Conservation (phyloP, 2,329 filamentous ascomycete species). For the Hymenoscyphus fructigenus region DNA sequence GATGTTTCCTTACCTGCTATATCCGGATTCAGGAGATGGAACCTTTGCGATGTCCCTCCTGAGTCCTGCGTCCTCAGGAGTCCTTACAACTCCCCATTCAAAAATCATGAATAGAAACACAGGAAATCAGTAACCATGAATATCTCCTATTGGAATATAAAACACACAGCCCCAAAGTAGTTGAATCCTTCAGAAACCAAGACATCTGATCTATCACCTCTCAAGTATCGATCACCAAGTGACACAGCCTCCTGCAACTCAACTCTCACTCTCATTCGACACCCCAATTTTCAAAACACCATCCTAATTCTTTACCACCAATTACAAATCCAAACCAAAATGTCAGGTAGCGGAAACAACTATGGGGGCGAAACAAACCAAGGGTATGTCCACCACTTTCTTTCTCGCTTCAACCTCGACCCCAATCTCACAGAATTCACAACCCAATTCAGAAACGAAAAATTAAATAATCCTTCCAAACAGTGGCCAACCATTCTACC, state of each 20-base stretch:
- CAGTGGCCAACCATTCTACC: too few species aligned
- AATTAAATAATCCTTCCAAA: too few species aligned
- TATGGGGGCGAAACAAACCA: neutral
- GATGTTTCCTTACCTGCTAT: neutral
- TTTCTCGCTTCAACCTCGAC: neutral
- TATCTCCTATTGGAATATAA: neutral
- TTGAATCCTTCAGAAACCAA: conserved; percentile 1
- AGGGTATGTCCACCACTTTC: neutral
- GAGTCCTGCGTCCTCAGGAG: neutral
- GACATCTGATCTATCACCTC: neutral
- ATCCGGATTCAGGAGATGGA: neutral
- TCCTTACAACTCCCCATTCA: neutral
- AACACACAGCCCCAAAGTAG: neutral
- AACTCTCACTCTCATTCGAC: neutral
- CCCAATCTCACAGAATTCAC: neutral
- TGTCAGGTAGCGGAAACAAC: neutral
- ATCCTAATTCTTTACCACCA: neutral
- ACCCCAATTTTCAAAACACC: neutral
- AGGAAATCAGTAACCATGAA: neutral
- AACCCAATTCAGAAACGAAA: too few species aligned
- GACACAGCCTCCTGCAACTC: conserved; percentile 2
- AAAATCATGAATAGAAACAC: neutral
- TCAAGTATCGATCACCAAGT: neutral
- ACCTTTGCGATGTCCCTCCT: neutral
- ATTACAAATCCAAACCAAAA: neutral